These are phyloP conservation scores for Helicostylum pulchrum DNA, from an alignment of 192 early-diverging fungal species.

Conservation along the genomic window DNA sequence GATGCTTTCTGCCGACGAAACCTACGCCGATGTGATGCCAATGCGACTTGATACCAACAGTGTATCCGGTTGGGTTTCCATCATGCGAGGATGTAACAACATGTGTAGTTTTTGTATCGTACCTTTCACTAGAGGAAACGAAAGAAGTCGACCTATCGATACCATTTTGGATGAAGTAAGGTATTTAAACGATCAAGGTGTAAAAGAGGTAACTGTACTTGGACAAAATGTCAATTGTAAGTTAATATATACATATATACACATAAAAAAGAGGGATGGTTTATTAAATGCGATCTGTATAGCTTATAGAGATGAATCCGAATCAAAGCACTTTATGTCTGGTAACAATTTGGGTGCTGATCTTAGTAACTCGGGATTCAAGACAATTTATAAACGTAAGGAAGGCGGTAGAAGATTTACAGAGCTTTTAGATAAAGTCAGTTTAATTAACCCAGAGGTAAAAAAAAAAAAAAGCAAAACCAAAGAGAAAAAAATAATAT, in stretches of 20 bases:
- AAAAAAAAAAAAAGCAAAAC: neutral
- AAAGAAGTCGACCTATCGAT: conserved; percentile 67
- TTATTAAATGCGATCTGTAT: neutral
- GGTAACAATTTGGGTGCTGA: conserved; percentile 36
- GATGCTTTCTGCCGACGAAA: conserved; percentile 77
- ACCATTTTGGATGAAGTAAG: conserved; percentile 66
- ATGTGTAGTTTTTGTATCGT: conserved; percentile 83
- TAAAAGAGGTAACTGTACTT: conserved; percentile 66
- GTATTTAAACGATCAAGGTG: conserved; percentile 60
- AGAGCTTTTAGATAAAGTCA: conserved; percentile 66
- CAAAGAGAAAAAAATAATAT: neutral
- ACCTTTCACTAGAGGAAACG: conserved; percentile 73
- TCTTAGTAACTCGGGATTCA: conserved; percentile 60
- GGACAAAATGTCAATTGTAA: conserved; percentile 77
- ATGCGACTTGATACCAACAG: conserved; percentile 60
- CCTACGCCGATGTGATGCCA: conserved; percentile 76
- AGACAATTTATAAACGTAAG: conserved; percentile 73
- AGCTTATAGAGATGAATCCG: conserved; percentile 66
- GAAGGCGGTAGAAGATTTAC: conserved; percentile 73
- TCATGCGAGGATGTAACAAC: conserved; percentile 83
- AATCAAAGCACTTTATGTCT: conserved; percentile 47
- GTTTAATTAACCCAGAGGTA: conserved; percentile 63
- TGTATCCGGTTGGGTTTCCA: conserved; percentile 67
- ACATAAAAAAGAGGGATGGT: neutral
- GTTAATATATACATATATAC: neutral